Evolutionary conservation across 192 early-diverging fungal genomes (phyloP), one percentile per base, ranked within the genome.

Genomic region (Mortierella alpina): DNA sequence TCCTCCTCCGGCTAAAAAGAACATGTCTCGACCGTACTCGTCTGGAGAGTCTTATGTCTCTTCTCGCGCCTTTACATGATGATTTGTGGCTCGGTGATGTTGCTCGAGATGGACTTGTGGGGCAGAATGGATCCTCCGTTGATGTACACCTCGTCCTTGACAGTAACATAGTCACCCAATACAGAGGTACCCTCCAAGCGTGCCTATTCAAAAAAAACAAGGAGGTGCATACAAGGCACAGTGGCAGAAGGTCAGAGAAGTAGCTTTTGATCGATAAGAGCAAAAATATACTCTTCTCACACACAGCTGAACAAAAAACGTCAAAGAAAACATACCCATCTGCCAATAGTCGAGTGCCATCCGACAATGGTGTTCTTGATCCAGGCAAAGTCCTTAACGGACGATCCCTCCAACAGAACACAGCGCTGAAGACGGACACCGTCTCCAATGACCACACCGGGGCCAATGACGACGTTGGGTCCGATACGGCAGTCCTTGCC

Each of bases 401-500:
- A 82, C 13, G 92, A 88, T 60, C 91, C 92, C 72, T 96, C 93
- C 87, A 99, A 86, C 18, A 99, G 83, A 46, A 98, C 96, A 68
- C 93, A 91, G 59, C 93, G 91, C 85, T 90, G 91, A 66, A 99
- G 88, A 69, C 98, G 86, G 49, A 98, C 98, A 79, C 98, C 98
- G 79, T 98, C 92, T 68, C 98, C 98, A 67, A 99, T 88, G 15
- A 93, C 88, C 40, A 90, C 93, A 59, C 92, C 92, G 18, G 97
- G 96, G 41, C 97, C 98, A 82, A 99, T 93, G 6, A 95, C 93
- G 23, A 99, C 98, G 82, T 98, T 96, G 51, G 98, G 98, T 44
- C 98, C 98, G 82, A 99, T 98, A 69, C 93, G 90, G 88, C 98
- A 99, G 70, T 94, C 95, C 79, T 95, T 89, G 62, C 98, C 98